Percentiles rank a stretch among this genome's conserved stretches.
These are phyloP conservation scores for Hymenoscyphus salicellus DNA, from an alignment of 2,329 filamentous ascomycete genomes.

Conservation along the genomic window DNA sequence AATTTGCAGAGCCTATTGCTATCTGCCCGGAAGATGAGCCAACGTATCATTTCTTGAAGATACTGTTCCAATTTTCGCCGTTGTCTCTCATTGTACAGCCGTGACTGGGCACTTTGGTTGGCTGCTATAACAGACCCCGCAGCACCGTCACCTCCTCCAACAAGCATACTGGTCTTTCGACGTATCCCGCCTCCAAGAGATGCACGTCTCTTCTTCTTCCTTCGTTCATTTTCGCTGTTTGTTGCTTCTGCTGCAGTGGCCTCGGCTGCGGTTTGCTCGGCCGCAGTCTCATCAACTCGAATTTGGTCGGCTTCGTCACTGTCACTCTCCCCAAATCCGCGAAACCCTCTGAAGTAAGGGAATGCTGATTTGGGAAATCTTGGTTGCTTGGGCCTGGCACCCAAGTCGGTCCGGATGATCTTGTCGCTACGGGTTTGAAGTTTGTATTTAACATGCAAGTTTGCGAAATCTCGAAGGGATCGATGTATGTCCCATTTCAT, in stretches of 20 bases:
- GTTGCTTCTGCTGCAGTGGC: conserved; percentile 60
- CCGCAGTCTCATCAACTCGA: conserved; percentile 46
- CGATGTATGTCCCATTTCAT: conserved; percentile 96
- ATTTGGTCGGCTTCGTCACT: conserved; percentile 54
- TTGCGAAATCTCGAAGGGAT: conserved; percentile 84
- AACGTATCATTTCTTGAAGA: conserved; percentile 88
- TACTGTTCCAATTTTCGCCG: conserved; percentile 85
- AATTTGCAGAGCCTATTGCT: conserved; percentile 96
- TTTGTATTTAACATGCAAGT: conserved; percentile 91
- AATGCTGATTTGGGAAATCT: conserved; percentile 87
- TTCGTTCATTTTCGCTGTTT: conserved; percentile 65
- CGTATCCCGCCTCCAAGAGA: conserved; percentile 39
- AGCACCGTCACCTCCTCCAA: conserved; percentile 20
- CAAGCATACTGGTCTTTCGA: conserved; percentile 47
- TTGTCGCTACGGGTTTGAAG: conserved; percentile 80
- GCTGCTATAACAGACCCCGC: conserved; percentile 30
- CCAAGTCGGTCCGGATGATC: conserved; percentile 65
- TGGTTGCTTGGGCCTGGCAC: conserved; percentile 74
- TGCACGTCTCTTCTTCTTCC: conserved; percentile 54
- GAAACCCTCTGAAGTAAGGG: conserved; percentile 79
- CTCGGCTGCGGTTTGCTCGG: conserved; percentile 56
- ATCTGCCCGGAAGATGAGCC: conserved; percentile 93
- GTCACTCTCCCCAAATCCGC: conserved; percentile 74
- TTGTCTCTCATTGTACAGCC: conserved; percentile 73
- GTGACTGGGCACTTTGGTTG: conserved; percentile 37